A percentile compares a stretch with the other conserved stretches of the same genome.
These are phyloP conservation scores for Cutaneotrichosporon cyanovorans DNA, from an alignment of 1,284 basidiomycete species.

Conservation along the genomic window DNA sequence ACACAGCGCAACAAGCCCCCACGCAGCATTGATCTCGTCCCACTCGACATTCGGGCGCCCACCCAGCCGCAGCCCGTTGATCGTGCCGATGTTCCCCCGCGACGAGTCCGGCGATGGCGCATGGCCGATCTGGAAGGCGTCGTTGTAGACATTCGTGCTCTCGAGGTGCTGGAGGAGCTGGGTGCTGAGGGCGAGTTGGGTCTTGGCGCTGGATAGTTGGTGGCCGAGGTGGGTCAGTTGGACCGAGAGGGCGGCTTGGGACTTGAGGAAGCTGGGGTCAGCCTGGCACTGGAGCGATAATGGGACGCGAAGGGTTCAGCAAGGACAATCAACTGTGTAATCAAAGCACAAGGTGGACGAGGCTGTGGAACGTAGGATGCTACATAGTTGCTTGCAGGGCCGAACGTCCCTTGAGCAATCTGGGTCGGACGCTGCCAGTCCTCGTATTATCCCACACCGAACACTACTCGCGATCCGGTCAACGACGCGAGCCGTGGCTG, in stretches of 20 bases:
- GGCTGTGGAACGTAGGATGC: too few species aligned
- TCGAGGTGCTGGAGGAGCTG: conserved; percentile 56
- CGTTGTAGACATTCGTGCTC: conserved; percentile 94
- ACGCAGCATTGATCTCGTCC: conserved; percentile 98
- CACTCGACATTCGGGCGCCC: conserved; percentile 84
- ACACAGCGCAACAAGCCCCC: conserved; percentile 90
- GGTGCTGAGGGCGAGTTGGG: conserved; percentile 39
- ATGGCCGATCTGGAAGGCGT: conserved; percentile 96
- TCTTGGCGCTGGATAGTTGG: conserved; percentile 27
- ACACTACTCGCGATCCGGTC: too few species aligned
- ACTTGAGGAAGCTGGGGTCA: conserved; percentile 47
- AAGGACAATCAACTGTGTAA: too few species aligned
- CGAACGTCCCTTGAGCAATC: too few species aligned
- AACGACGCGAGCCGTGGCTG: too few species aligned
- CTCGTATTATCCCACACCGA: too few species aligned
- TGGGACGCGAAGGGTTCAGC: too few species aligned
- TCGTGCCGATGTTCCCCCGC: conserved; percentile 72
- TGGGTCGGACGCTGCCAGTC: too few species aligned
- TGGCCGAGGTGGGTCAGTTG: conserved; percentile 19
- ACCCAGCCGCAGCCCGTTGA: conserved; percentile 89
- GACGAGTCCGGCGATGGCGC: conserved; percentile 21
- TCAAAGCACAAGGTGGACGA: conserved; percentile 3
- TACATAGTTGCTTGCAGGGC: too few species aligned
- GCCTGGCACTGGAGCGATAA: background rate
- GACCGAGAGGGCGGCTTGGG: conserved; percentile 21